Conservation (phyloP, 495 filamentous ascomycete species). For the Bombardia bombarda region DNA sequence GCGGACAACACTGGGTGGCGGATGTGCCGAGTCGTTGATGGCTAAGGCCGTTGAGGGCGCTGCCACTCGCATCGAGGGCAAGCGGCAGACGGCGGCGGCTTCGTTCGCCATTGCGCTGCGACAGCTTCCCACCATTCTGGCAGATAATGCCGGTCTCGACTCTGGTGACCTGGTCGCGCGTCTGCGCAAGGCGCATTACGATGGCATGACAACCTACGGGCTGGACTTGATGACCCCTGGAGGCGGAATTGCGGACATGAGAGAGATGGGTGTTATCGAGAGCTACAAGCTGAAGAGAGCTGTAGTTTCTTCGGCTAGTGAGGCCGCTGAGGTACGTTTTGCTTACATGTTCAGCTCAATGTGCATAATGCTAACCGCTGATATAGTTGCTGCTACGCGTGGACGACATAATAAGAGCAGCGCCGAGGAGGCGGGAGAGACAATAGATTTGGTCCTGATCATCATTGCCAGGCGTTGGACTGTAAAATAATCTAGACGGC, state of each 20-base stretch:
- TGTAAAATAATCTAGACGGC: neutral
- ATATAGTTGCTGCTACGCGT: conserved; percentile 26
- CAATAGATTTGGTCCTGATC: conserved; percentile 1
- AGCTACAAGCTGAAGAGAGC: conserved; percentile 98
- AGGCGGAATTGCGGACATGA: conserved; percentile 93
- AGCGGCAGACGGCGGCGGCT: conserved; percentile 90
- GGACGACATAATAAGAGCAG: conserved; percentile 33
- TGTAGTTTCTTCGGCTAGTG: conserved; percentile 87
- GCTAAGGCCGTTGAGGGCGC: conserved; percentile 93
- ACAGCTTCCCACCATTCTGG: conserved; percentile 92
- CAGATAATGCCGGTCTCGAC: conserved; percentile 94
- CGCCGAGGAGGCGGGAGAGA: conserved; percentile 28
- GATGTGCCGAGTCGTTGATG: conserved; percentile 98
- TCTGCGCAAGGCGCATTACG: conserved; percentile 86
- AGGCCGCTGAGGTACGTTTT: conserved; percentile 82
- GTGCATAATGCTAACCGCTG: conserved; percentile 9
- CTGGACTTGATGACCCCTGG: conserved; percentile 84
- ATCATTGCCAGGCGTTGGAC: neutral
- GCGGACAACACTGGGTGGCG: conserved; percentile 86
- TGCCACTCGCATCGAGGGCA: conserved; percentile 88
- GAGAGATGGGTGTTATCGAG: conserved; percentile 90
- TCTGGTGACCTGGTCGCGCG: conserved; percentile 88
- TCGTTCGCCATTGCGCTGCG: conserved; percentile 81
- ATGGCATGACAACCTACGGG: conserved; percentile 85
- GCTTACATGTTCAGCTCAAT: neutral